phyloP scores from a whole-genome alignment of 768 basidiomycete genomes.

The Tulasnella sp. region DNA sequence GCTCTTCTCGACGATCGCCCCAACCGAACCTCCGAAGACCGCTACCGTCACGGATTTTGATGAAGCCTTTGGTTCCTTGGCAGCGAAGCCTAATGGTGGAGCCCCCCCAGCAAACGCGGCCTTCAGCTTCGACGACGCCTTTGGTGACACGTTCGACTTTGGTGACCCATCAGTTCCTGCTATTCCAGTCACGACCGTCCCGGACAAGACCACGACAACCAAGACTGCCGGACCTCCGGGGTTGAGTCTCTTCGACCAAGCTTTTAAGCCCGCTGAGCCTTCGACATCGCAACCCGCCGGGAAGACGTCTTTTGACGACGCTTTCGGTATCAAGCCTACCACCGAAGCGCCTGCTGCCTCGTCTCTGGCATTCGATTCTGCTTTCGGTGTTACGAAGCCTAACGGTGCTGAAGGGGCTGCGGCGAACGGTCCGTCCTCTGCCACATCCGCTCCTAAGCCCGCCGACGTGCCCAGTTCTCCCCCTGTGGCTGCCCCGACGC shows the following conservation, averaged over 20 bases:
- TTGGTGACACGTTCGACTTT: constrained; percentile 32
- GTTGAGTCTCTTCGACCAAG: not conserved
- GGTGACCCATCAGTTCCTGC: constrained; percentile 9
- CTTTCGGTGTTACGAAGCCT: constrained; percentile 46
- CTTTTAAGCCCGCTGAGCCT: not conserved
- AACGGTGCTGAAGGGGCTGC: not conserved
- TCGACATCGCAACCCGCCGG: constrained; percentile 35
- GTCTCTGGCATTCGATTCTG: constrained; percentile 49
- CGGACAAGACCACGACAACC: not conserved
- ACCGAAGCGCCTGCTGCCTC: constrained; percentile 31
- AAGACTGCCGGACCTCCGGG: not conserved
- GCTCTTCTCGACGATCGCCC: not conserved
- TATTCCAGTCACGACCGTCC: not conserved
- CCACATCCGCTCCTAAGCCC: not conserved
- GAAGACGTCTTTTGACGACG: constrained; percentile 57
- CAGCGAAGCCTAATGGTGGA: constrained; percentile 3
- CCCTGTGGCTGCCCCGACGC: constrained; percentile 1
- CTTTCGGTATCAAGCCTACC: constrained; percentile 50
- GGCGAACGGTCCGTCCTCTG: not conserved
- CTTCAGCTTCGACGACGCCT: constrained; percentile 29
- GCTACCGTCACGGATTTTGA: constrained; percentile 30
- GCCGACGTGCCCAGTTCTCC: not conserved
- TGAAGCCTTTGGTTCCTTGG: constrained; percentile 27
- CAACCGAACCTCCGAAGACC: constrained; percentile 16
- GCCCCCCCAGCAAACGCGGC: not conserved